Percentiles rank a stretch among this genome's conserved stretches.
Evolutionary conservation across 2,329 filamentous ascomycete species (phyloP).

Genomic region (Colletotrichum scovillei): DNA sequence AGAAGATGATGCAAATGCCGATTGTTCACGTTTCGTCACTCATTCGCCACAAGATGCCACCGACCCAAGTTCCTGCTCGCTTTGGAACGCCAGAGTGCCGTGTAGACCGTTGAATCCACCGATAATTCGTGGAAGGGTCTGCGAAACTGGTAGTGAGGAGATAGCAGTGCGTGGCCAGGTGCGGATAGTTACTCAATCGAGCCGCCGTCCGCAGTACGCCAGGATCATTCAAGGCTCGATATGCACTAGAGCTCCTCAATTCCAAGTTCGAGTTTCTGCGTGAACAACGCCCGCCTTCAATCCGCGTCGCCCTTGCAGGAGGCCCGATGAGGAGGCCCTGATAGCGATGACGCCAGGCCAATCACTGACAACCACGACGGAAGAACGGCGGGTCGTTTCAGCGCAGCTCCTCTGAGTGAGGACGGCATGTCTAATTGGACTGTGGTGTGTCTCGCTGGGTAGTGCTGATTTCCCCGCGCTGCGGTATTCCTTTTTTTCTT

Average conservation of each 20-base stretch:
- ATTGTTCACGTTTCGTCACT: background rate
- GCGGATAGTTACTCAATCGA: constrained; percentile 17
- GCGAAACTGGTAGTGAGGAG: background rate
- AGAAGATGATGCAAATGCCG: background rate
- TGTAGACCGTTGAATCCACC: background rate
- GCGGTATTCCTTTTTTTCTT: background rate
- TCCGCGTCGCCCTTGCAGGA: constrained; percentile 22
- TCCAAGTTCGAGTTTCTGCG: background rate
- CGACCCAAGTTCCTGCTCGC: constrained; percentile 6
- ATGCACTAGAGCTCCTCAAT: background rate
- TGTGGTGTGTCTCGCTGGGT: background rate
- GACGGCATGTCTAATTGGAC: constrained; percentile 32
- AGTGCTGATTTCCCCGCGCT: constrained; percentile 13
- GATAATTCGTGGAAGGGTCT: background rate
- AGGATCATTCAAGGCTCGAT: constrained; percentile 10
- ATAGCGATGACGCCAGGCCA: constrained; percentile 7
- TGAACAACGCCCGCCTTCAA: background rate
- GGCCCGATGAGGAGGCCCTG: constrained; percentile 24
- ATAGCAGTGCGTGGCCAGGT: background rate
- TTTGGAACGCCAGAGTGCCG: constrained; percentile 7
- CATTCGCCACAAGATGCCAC: constrained; percentile 10
- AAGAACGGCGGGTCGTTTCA: constrained; percentile 28
- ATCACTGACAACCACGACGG: constrained; percentile 31
- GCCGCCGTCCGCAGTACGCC: constrained; percentile 5
- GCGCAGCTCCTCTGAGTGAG: constrained; percentile 14